phyloP scores from a whole-genome alignment of 169 alveolate species.

The Plasmodium gallinaceum region DNA sequence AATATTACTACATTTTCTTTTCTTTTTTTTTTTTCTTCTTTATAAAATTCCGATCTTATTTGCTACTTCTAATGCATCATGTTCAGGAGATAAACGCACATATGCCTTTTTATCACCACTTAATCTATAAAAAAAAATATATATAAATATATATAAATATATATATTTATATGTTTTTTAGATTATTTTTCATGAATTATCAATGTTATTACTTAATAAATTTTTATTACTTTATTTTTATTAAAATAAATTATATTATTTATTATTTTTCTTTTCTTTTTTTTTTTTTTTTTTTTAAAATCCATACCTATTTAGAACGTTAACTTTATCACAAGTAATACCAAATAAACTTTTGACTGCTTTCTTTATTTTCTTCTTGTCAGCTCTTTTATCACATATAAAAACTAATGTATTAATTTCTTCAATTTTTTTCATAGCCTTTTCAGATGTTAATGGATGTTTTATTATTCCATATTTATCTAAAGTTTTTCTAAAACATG shows the following conservation, averaged over 20 bases:
- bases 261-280: background rate
- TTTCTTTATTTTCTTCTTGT: conserved; percentile 94
- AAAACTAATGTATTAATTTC: conserved; percentile 98
- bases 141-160: background rate
- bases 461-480: conserved; percentile 94
- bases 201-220: no score
- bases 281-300: background rate
- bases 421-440: conserved; percentile 98
- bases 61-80: conserved; percentile 98
- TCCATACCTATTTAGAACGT: conserved; percentile 93
- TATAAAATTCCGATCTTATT: conserved; percentile 98
- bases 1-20: no score
- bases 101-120: conserved; percentile 98
- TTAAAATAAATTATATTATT: background rate
- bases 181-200: no score
- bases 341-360: conserved; percentile 95
- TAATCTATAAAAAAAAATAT: conserved; percentile 84
- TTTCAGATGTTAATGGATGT: conserved; percentile 97
- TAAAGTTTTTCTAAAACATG: conserved; percentile 86
- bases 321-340: conserved; percentile 93
- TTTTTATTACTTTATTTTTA: no score
- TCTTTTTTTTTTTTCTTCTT: conserved; percentile 26
- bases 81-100: conserved; percentile 95
- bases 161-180: background rate
- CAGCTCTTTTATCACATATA: conserved; percentile 93